Conservation (phyloP, 1,284 basidiomycete genomes). For the Vanrija sp. region DNA sequence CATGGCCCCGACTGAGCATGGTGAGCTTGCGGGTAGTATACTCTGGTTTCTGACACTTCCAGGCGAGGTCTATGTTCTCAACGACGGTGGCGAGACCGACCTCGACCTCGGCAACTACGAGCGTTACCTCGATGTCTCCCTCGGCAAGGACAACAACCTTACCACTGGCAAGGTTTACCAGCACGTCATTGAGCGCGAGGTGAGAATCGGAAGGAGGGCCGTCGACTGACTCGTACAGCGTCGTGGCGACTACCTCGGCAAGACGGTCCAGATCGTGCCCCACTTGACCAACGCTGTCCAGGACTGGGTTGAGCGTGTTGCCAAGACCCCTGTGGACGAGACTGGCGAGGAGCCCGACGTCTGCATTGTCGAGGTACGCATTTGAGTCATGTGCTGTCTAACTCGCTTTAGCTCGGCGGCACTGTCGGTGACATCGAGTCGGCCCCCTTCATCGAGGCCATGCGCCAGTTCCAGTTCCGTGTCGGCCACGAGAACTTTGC, state of each 20-base stretch:
- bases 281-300: slow-evolving; percentile 96
- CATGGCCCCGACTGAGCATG: slow-evolving; percentile 98
- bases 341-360: slow-evolving; percentile 91
- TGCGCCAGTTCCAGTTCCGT: slow-evolving; percentile 99
- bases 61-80: slow-evolving; percentile 95
- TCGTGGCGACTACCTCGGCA: slow-evolving; percentile 93
- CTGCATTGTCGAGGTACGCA: slow-evolving; percentile 88
- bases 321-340: slow-evolving; percentile 89
- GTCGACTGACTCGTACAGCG: slow-evolving; percentile 58
- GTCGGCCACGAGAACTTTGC: slow-evolving; percentile 97
- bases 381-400: slow-evolving; percentile 25
- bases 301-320: slow-evolving; percentile 96
- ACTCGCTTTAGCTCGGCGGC: slow-evolving; percentile 75
- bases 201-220: slow-evolving; percentile 31
- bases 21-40: too few relatives aligned
- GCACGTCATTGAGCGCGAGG: slow-evolving; percentile 97
- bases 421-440: slow-evolving; percentile 96
- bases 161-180: slow-evolving; percentile 98
- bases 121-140: slow-evolving; percentile 90
- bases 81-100: slow-evolving; percentile 98
- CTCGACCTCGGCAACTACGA: slow-evolving; percentile 98
- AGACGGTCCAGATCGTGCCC: slow-evolving; percentile 96
- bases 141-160: slow-evolving; percentile 94
- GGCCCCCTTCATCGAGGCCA: slow-evolving; percentile 95
- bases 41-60: not conserved